Percentiles rank a stretch among this genome's conserved stretches.
Conservation (phyloP, 2,329 filamentous ascomycete species). For the Furcasterigmium furcatum region DNA sequence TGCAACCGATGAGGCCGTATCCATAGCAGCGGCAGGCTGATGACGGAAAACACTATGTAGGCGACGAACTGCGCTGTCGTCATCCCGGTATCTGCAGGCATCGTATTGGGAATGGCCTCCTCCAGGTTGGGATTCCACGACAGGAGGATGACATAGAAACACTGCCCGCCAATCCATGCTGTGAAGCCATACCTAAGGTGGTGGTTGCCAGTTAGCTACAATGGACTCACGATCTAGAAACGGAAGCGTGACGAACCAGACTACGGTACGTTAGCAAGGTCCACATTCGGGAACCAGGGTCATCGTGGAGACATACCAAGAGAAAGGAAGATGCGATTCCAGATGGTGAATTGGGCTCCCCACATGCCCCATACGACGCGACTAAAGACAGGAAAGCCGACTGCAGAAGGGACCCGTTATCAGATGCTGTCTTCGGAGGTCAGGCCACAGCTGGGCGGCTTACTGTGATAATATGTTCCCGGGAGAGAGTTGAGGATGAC, state of each 20-base stretch:
- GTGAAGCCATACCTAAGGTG: constrained; percentile 36
- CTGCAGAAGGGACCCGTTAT: constrained; percentile 2
- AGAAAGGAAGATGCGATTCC: constrained; percentile 37
- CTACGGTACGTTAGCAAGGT: constrained; percentile 11
- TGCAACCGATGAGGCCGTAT: constrained; percentile 40
- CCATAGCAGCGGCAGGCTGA: constrained; percentile 39
- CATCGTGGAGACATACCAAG: constrained; percentile 25
- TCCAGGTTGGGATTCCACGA: constrained; percentile 41
- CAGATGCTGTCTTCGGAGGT: background rate
- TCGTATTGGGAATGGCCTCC: constrained; percentile 35
- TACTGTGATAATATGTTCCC: constrained; percentile 37
- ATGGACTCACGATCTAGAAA: too few species aligned
- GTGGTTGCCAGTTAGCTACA: background rate
- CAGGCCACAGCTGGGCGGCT: constrained; percentile 3
- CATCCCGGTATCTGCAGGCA: constrained; percentile 36
- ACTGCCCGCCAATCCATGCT: constrained; percentile 43
- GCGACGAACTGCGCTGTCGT: constrained; percentile 39
- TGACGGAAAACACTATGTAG: constrained; percentile 40
- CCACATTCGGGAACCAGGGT: background rate
- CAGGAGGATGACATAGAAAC: constrained; percentile 40
- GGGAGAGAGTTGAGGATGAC: constrained; percentile 40
- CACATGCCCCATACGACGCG: constrained; percentile 27
- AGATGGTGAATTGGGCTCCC: constrained; percentile 17
- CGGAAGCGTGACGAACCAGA: constrained; percentile 12
- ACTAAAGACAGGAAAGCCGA: constrained; percentile 28